Evolutionary conservation across 176 grass and related monocot species (phyloP).

Genomic region (Rhynchospora breviuscula): DNA sequence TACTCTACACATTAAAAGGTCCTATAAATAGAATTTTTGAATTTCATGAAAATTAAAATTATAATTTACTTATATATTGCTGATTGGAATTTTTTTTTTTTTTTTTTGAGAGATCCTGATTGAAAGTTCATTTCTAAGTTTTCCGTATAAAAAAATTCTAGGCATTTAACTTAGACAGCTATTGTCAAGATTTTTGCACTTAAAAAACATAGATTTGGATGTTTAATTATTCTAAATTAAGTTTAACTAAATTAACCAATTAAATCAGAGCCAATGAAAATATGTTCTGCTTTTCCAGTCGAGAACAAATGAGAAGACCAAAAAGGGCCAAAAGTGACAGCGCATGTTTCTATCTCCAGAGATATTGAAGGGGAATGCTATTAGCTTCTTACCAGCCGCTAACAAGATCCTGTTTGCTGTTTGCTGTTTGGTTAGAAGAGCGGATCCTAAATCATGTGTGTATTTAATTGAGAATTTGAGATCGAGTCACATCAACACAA

Average conservation of each 20-base stretch:
- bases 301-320: not conserved
- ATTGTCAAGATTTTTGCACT: not conserved
- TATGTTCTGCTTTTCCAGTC: not conserved
- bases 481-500: constrained; percentile 3
- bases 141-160: too few relatives aligned
- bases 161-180: too few relatives aligned
- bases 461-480: not conserved
- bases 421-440: not conserved
- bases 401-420: not conserved
- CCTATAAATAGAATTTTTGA: too few relatives aligned
- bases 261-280: not conserved
- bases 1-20: too few relatives aligned
- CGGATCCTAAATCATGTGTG: not conserved
- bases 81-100: too few relatives aligned
- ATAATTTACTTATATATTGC: too few relatives aligned
- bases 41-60: too few relatives aligned
- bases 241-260: not conserved
- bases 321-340: not conserved
- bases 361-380: not conserved
- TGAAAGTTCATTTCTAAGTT: too few relatives aligned
- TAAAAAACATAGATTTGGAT: not conserved
- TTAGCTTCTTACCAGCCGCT: not conserved
- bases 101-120: too few relatives aligned
- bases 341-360: not conserved
- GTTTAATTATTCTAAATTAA: not conserved